Evolutionary conservation across 805 yeast species (phyloP).

Genomic region (Kodamaea nitidulidarum): DNA sequence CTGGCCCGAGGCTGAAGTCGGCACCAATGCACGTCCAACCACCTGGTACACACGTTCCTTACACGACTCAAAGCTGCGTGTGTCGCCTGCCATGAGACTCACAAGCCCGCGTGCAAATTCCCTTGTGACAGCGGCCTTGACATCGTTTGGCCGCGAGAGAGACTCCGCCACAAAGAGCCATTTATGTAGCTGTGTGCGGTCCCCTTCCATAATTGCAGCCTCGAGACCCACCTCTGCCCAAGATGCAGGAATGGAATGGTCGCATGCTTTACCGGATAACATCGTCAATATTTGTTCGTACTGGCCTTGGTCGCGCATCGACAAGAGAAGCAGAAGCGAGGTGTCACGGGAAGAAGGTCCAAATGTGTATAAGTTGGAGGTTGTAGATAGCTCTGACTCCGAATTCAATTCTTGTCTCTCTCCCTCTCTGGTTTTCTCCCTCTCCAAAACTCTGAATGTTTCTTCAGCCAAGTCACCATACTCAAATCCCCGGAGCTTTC

Average conservation of each 20-base stretch:
- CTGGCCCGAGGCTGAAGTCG: conserved; percentile 37
- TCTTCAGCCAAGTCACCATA: conserved; percentile 83
- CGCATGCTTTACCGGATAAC: conserved; percentile 30
- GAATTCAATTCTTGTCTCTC: background rate
- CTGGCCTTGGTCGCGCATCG: conserved; percentile 65
- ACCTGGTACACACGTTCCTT: conserved; percentile 50
- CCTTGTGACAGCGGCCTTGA: conserved; percentile 55
- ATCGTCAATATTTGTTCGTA: conserved; percentile 61
- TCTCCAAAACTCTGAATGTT: conserved; percentile 38
- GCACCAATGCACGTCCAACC: conserved; percentile 56
- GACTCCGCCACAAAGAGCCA: conserved; percentile 60
- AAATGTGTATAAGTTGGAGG: too few relatives aligned
- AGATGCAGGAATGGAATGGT: conserved; percentile 26
- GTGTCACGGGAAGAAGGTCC: background rate
- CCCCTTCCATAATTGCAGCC: conserved; percentile 67
- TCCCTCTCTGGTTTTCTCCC: too few relatives aligned
- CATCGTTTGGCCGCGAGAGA: conserved; percentile 36
- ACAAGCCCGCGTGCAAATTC: conserved; percentile 63
- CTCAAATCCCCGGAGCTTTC: conserved; percentile 75
- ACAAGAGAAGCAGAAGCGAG: conserved; percentile 8
- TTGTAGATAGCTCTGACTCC: too few relatives aligned
- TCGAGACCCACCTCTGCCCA: conserved; percentile 70
- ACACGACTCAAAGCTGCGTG: conserved; percentile 31
- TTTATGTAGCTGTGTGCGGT: conserved; percentile 41
- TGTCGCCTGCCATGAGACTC: conserved; percentile 35